These are phyloP conservation scores for Macrolepiota albuminosa DNA, from an alignment of 768 basidiomycete genomes.

Conservation along the genomic window DNA sequence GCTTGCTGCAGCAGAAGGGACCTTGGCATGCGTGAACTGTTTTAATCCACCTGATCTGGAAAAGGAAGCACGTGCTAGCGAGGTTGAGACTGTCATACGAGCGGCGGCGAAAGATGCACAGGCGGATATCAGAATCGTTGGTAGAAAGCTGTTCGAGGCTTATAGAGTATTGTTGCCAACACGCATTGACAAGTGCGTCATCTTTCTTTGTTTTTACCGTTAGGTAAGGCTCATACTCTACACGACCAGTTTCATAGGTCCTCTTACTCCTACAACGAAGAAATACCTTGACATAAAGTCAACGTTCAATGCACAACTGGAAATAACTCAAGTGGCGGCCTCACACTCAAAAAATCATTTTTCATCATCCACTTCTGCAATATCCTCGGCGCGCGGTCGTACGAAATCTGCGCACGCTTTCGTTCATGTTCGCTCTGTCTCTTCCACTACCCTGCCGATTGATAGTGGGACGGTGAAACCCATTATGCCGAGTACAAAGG, in stretches of 20 bases:
- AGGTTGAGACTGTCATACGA: conserved; percentile 69
- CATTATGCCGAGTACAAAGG: conserved; percentile 2
- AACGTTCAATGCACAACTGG: conserved; percentile 10
- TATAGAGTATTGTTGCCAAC: conserved; percentile 68
- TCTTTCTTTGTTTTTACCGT: neutral
- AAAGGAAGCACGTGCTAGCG: conserved; percentile 56
- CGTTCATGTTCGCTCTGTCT: conserved; percentile 21
- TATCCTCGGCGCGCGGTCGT: conserved; percentile 17
- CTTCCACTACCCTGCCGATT: conserved; percentile 21
- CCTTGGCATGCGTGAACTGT: conserved; percentile 62
- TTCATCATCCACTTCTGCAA: conserved; percentile 20
- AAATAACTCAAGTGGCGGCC: conserved; percentile 13
- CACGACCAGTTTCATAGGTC: conserved; percentile 56
- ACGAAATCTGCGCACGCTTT: conserved; percentile 4
- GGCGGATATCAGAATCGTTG: conserved; percentile 67
- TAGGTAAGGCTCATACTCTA: neutral
- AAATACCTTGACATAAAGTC: conserved; percentile 63
- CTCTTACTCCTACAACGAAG: conserved; percentile 70
- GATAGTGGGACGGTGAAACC: conserved; percentile 5
- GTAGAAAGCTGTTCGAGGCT: conserved; percentile 68
- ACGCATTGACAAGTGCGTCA: conserved; percentile 56
- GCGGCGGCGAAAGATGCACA: conserved; percentile 66
- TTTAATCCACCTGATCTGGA: conserved; percentile 79
- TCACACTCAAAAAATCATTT: conserved; percentile 11
- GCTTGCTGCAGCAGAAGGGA: conserved; percentile 59